A percentile compares a stretch with the other conserved stretches of the same genome.
phyloP scores from a whole-genome alignment of 768 basidiomycete genomes.

The Pulveroboletus sp. region DNA sequence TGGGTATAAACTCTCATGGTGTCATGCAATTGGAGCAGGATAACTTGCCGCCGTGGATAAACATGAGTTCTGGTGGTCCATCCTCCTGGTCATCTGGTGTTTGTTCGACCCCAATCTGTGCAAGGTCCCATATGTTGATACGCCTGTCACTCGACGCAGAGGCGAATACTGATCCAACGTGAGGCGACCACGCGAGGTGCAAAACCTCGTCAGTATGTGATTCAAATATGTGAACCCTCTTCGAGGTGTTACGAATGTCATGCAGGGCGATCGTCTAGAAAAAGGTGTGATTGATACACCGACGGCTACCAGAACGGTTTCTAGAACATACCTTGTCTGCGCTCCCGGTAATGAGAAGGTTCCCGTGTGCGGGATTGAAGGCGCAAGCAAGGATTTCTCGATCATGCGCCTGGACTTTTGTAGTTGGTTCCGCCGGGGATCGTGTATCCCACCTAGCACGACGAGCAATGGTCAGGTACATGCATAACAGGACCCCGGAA shows the following conservation, averaged over 20 bases:
- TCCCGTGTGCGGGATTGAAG: slow-evolving; percentile 78
- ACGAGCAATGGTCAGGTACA: slow-evolving; percentile 1
- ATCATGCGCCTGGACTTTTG: slow-evolving; percentile 80
- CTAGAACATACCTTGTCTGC: slow-evolving; percentile 72
- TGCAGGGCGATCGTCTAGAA: slow-evolving; percentile 80
- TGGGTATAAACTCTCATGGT: slow-evolving; percentile 1
- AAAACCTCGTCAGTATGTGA: slow-evolving; percentile 93
- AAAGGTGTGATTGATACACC: background rate
- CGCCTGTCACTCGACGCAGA: slow-evolving; percentile 92
- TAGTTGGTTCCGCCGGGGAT: slow-evolving; percentile 59
- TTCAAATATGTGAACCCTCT: slow-evolving; percentile 85
- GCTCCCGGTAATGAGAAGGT: slow-evolving; percentile 85
- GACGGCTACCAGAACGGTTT: background rate
- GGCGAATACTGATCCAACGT: slow-evolving; percentile 86
- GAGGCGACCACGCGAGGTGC: slow-evolving; percentile 93
- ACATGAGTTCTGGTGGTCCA: slow-evolving; percentile 93
- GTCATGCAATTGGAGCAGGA: background rate
- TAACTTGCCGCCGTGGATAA: slow-evolving; percentile 85
- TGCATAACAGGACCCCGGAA: background rate
- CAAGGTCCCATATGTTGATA: slow-evolving; percentile 92
- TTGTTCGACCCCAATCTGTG: slow-evolving; percentile 90
- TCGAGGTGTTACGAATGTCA: slow-evolving; percentile 71
- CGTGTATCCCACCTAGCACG: slow-evolving; percentile 85
- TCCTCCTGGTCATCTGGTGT: slow-evolving; percentile 98
- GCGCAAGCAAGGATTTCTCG: slow-evolving; percentile 88